Base-by-base conservation (phyloP, 2,329 filamentous ascomycete genomes). In the Tolypocladium tropicale region DNA sequence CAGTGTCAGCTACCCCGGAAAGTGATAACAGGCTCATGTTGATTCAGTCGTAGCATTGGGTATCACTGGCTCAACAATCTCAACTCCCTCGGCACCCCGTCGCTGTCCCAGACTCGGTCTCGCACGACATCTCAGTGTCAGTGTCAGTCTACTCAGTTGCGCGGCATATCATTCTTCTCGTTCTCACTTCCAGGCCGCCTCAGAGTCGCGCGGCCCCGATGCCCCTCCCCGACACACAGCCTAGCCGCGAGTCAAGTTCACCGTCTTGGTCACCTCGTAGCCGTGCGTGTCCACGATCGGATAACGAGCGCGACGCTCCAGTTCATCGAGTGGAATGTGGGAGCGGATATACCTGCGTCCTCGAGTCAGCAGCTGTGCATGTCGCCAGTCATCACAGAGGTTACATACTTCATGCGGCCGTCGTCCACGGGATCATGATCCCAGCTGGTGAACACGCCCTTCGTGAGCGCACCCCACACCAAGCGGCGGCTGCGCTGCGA, bases 401-500 rank as follows among this genome's bases (percentile, higher is more conserved):
- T 23, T 28, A 73, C 78, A 72, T 74, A 85, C 78, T 86, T 88
- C 61, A 82, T 77, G 52, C 79, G 75, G 30, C 85, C 88, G 65
- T 89, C 82, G 61, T 89, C 84, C 3, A 79, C 73, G 0, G 90
- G 90, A 73, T 92, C 82, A 72, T 87, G 88, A 71, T 96, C 92
- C 92, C 92, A 96, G 67, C 84, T 82, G 41, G 88, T 88, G 63
- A 89, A 90, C 37, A 77, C 77, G 55, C 91, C 92, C 70, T 85
- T 74, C 68, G 84, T 88, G 60, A 96, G 77, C 0, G 92, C 89
- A 43, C 81, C 82, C 85, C 90, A 95, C 30, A 90, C 88, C 10
- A 95, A 73, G 53, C 86, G 81, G 16, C 92, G 82, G 66, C 86
- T 85, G 46, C 91, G 85, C 76, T 96, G 92, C 49, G 87, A 91